Evolutionary conservation across 2,329 filamentous ascomycete genomes (phyloP), one percentile per base, ranked within the genome.

Genomic region (Fusarium xylarioides): DNA sequence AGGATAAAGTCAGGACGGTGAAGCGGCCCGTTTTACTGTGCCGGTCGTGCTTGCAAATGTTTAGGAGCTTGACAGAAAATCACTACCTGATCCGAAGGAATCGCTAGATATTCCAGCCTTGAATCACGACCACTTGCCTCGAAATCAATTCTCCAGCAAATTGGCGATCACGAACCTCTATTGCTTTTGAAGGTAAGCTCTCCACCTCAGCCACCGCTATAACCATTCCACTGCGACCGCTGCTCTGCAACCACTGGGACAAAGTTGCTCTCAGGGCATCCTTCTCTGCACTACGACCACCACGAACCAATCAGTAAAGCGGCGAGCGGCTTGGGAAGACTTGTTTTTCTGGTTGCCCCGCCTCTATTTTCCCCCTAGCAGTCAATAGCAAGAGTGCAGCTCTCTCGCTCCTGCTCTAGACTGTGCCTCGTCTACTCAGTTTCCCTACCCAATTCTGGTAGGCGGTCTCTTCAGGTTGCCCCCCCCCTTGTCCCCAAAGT

Each of bases 251-350:
- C 66, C 64, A 68, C 70, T 73, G 63, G 53, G 58, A 64, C 64
- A 70, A 73, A 75, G 58, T 69, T 56, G 63, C 50, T 62, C 66
- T 68, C 67, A 74, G 67, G 50, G 68, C 71, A 72, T 57, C 43
- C 26, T 52, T 66, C 66, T 66, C 74, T 63, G 53, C 70, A 79
- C 79, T 79, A 75, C 79, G 77, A 78, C 77, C 77, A 71, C 68
- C 77, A 75, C 77, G 69, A 81, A 67, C 81, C 80, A 82, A 82
- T 81, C 79, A 81, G 64, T 79, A 74, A 79, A 80, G 79, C 79
- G 76, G 79, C 79, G 70, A 77, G 74, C 73, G 62, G 69, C 66
- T 73, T 71, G 34, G 38, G 34, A 63, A 49, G 66, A 64, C 66
- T 58, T 69, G 65, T 50, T 68, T 68, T 58, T 38, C 34, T 75